Conservation (phyloP, 2,329 filamentous ascomycete species). For the Exophiala sp. region DNA sequence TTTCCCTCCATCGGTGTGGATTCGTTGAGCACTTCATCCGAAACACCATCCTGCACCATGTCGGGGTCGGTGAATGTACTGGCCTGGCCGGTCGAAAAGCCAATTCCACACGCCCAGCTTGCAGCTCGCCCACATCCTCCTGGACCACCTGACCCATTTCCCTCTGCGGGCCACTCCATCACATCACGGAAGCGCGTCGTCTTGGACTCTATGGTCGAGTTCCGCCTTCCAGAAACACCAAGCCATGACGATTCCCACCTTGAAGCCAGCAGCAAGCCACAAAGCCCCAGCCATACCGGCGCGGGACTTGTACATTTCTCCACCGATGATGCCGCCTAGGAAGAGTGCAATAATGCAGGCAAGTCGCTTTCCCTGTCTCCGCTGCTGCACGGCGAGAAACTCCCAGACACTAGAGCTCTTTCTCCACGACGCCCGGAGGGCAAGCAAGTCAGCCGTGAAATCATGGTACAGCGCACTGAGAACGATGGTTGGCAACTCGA, state of each 20-base stretch:
- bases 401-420: conserved; percentile 37
- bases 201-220: not conserved
- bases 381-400: conserved; percentile 26
- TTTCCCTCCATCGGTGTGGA: too few relatives aligned
- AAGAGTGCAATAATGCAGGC: conserved; percentile 36
- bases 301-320: conserved; percentile 38
- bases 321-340: conserved; percentile 39
- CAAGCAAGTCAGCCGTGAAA: conserved; percentile 39
- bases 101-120: too few relatives aligned
- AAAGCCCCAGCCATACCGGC: conserved; percentile 41
- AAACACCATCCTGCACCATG: too few relatives aligned
- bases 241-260: conserved; percentile 34
- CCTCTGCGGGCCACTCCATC: too few relatives aligned
- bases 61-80: too few relatives aligned
- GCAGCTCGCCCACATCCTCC: too few relatives aligned
- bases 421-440: conserved; percentile 32
- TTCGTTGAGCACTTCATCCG: too few relatives aligned
- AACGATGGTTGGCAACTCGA: conserved; percentile 44
- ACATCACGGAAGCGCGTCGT: not conserved
- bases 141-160: too few relatives aligned
- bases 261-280: conserved; percentile 41
- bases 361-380: conserved; percentile 30
- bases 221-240: conserved; percentile 38
- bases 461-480: conserved; percentile 45
- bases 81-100: too few relatives aligned